A percentile compares a stretch with the other conserved stretches of the same genome.
Evolutionary conservation across 805 yeast species (phyloP).

Genomic region (Candida maris): DNA sequence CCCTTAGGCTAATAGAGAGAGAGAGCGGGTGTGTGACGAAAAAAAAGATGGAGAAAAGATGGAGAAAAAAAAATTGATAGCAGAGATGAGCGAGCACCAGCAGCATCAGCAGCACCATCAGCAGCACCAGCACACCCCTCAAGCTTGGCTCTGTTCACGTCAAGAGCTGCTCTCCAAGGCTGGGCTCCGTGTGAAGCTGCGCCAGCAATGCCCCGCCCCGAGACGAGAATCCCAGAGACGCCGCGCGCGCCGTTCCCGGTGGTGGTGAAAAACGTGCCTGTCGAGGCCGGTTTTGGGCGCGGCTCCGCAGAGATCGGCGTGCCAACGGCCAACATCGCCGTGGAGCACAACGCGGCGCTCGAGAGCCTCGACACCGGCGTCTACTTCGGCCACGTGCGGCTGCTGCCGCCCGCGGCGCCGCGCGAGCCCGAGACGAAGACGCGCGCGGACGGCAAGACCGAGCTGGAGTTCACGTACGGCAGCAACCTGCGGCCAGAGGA

Average conservation of each 20-base stretch:
- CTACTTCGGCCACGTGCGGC: constrained; percentile 68
- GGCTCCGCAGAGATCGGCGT: constrained; percentile 92
- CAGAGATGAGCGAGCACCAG: no score
- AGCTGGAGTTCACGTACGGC: constrained; percentile 64
- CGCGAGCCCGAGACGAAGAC: constrained; percentile 11
- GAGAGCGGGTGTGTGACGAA: no score
- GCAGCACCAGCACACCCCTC: no score
- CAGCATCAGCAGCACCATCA: no score
- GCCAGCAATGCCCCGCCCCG: constrained; percentile 36
- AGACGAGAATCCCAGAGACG: constrained; percentile 36
- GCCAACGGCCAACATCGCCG: constrained; percentile 90
- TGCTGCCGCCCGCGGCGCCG: constrained; percentile 17
- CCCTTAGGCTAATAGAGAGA: no score
- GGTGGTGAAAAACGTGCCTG: constrained; percentile 39
- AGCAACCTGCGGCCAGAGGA: constrained; percentile 41
- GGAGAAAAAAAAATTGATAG: no score
- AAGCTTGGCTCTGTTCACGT: no score
- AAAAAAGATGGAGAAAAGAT: no score
- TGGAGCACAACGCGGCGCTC: constrained; percentile 40
- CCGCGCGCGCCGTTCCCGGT: constrained; percentile 50
- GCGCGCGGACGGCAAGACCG: constrained; percentile 36
- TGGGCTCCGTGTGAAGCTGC: no score
- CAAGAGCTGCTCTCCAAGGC: no score
- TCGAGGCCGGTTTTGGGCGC: constrained; percentile 87
- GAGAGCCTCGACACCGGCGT: constrained; percentile 66